A percentile compares a stretch with the other conserved stretches of the same genome.
phyloP scores from a whole-genome alignment of 2,329 filamentous ascomycete species.

The Colletotrichum endophyticum region DNA sequence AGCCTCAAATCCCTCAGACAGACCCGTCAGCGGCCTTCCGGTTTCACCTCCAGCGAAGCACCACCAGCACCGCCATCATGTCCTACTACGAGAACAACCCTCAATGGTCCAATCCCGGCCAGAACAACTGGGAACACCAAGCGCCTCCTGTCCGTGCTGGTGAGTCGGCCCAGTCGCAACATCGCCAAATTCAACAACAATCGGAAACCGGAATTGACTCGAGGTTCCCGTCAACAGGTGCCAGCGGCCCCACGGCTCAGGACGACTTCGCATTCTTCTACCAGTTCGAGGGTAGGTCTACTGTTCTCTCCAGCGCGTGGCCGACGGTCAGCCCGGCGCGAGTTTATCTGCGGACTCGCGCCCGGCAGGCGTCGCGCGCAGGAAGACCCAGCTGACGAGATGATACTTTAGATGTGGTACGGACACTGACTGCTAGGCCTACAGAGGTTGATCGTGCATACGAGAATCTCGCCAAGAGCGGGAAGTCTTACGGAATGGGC shows the following conservation, averaged over 20 bases:
- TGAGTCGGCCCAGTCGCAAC: constrained; percentile 20
- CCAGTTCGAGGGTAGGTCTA: constrained; percentile 84
- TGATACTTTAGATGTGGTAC: constrained; percentile 18
- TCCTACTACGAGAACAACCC: constrained; percentile 50
- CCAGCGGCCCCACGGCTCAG: constrained; percentile 74
- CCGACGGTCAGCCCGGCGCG: background rate
- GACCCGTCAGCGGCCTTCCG: background rate
- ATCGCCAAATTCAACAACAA: constrained; percentile 9
- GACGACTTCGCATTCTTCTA: constrained; percentile 84
- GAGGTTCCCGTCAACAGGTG: constrained; percentile 54
- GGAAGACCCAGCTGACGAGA: constrained; percentile 13
- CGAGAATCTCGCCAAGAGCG: constrained; percentile 95
- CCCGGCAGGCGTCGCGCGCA: background rate
- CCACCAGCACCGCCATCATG: constrained; percentile 31
- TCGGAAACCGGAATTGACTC: constrained; percentile 14
- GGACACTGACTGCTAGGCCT: constrained; percentile 25
- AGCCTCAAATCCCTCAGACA: background rate
- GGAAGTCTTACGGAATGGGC: constrained; percentile 81
- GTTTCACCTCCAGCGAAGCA: background rate
- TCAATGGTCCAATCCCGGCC: constrained; percentile 41
- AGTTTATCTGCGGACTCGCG: background rate
- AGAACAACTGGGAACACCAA: constrained; percentile 53
- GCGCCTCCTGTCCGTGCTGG: constrained; percentile 45
- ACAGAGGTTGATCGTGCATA: constrained; percentile 94
- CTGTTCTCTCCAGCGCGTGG: constrained; percentile 10